Conservation (phyloP, 345 rosid species). For the Lepidium didymum region DNA sequence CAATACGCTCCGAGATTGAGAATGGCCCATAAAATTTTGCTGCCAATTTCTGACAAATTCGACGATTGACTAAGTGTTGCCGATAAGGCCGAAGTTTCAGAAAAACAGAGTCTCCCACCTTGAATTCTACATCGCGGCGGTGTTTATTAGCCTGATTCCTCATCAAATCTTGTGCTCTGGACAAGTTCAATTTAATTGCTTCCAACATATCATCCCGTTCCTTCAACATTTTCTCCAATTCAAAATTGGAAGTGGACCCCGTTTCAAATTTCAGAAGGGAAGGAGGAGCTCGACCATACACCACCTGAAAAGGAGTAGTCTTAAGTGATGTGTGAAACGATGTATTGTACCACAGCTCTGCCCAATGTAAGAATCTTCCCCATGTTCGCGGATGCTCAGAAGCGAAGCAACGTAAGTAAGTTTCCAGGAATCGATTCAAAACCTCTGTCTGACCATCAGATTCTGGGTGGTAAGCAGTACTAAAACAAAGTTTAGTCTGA, state of each 20-base stretch:
- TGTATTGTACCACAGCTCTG: background rate
- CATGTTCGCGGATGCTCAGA: background rate
- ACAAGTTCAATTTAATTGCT: too few species aligned
- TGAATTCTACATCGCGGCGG: too few species aligned
- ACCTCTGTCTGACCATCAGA: background rate
- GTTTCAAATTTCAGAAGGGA: background rate
- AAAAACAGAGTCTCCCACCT: too few species aligned
- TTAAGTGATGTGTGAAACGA: background rate
- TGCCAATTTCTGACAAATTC: too few species aligned
- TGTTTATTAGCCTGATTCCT: too few species aligned
- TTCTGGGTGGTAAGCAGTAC: too few species aligned
- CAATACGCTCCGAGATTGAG: too few species aligned
- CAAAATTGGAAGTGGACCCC: background rate
- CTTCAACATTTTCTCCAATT: background rate
- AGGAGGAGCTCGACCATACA: background rate
- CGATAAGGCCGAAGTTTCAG: too few species aligned
- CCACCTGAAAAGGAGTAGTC: background rate
- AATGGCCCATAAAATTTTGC: too few species aligned
- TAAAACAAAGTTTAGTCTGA: too few species aligned
- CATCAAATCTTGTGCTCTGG: too few species aligned
- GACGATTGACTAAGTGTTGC: too few species aligned
- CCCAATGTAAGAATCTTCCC: background rate
- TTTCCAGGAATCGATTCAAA: background rate
- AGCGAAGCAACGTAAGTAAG: background rate
- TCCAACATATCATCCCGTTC: background rate